Conservation (phyloP, 768 basidiomycete species). For the Russula earlei region DNA sequence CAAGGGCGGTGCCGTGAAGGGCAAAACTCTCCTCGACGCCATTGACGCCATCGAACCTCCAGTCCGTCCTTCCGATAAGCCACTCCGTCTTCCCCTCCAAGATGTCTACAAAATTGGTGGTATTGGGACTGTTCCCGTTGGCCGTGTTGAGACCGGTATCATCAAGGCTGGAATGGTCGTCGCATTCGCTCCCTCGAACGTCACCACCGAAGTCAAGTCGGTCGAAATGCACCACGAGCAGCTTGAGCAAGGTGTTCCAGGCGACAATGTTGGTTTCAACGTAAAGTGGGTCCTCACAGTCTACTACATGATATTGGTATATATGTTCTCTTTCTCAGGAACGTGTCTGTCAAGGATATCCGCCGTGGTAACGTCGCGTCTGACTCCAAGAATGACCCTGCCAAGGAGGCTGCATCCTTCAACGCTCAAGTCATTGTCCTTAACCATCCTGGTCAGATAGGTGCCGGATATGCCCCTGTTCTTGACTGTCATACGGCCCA, state of each 20-base stretch:
- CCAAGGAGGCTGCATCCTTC: conserved; percentile 98
- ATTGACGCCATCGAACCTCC: conserved; percentile 99
- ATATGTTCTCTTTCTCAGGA: conserved; percentile 41
- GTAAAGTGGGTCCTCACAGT: conserved; percentile 57
- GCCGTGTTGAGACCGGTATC: conserved; percentile 99
- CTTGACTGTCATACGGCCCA: conserved; percentile 99
- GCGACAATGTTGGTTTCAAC: conserved; percentile 99
- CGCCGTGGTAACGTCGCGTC: conserved; percentile 99
- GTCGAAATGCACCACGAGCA: conserved; percentile 99
- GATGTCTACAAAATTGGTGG: conserved; percentile 99
- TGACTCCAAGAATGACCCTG: conserved; percentile 99
- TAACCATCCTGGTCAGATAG: conserved; percentile 99
- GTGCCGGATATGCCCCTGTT: conserved; percentile 97
- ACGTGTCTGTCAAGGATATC: conserved; percentile 99
- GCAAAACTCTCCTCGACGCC: conserved; percentile 98
- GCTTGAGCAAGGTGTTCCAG: conserved; percentile 87
- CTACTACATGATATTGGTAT: not conserved
- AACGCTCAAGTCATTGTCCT: conserved; percentile 99
- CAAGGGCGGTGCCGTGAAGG: conserved; percentile 89
- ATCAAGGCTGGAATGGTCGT: conserved; percentile 99
- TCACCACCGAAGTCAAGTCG: conserved; percentile 99
- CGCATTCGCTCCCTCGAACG: conserved; percentile 91
- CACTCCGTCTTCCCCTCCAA: conserved; percentile 99
- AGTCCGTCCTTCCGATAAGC: conserved; percentile 94
- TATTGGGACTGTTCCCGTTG: conserved; percentile 99